A percentile compares a stretch with the other conserved stretches of the same genome.
phyloP scores from a whole-genome alignment of 306 rosid genomes.

The Ceratonia siliqua region DNA sequence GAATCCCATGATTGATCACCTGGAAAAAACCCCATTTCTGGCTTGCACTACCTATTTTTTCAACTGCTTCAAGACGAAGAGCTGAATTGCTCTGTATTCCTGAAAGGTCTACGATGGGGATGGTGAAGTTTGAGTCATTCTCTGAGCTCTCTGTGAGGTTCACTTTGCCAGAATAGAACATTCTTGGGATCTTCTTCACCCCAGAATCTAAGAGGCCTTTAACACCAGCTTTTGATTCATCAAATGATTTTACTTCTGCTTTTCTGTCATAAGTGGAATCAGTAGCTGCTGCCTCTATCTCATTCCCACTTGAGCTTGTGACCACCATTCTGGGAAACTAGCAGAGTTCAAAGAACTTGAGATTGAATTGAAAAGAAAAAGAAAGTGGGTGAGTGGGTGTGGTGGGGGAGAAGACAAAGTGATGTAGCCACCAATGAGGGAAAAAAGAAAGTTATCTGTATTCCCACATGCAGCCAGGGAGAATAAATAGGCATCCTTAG shows the following conservation, averaged over 20 bases:
- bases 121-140: neutral
- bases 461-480: too few species aligned
- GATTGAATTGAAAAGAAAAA: too few species aligned
- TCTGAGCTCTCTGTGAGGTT: neutral
- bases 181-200: conserved; percentile 36
- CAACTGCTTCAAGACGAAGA: neutral
- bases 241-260: conserved; percentile 36
- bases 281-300: neutral
- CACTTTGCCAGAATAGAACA: conserved; percentile 15
- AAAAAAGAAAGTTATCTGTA: too few species aligned
- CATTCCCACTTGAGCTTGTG: neutral
- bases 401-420: too few species aligned
- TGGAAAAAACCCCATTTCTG: conserved; percentile 44
- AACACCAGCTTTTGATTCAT: conserved; percentile 41
- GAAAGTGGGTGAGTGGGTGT: too few species aligned
- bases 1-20: conserved; percentile 43
- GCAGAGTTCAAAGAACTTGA: too few species aligned
- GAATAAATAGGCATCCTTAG: too few species aligned
- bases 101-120: conserved; percentile 28
- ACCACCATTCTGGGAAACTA: neutral
- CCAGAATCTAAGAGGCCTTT: conserved; percentile 43
- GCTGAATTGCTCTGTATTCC: neutral
- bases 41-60: conserved; percentile 18
- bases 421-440: too few species aligned
- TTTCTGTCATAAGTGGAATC: conserved; percentile 13